Evolutionary conservation across 768 basidiomycete species (phyloP), one percentile per base, ranked within the genome.

Genomic region (Plicaturopsis crispa): DNA sequence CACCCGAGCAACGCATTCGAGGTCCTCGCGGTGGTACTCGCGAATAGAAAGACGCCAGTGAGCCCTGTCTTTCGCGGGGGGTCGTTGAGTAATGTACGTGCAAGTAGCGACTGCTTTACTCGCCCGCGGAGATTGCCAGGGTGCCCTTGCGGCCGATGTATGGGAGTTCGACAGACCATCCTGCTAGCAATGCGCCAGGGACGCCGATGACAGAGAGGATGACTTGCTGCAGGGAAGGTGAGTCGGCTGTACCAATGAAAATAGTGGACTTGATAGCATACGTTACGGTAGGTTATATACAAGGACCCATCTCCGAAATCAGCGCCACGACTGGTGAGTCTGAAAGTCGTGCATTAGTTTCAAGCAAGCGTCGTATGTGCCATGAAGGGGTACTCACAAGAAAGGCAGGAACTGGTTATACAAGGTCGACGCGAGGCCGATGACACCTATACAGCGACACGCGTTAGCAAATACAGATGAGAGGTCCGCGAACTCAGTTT

Each of bases 371-470:
- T n/a, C n/a, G n/a, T n/a, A n/a, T n/a, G n/a, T n/a, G n/a, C n/a
- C n/a, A n/a, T n/a, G n/a, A n/a, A n/a, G 11, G 7, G 31, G 10
- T 24, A 51, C 70, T 43, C 34, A 75, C 75, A 66, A 75, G 48
- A 66, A 77, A 3, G 70, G 68, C 14, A 78, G 62, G 47, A 73
- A 72, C 37, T 61, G 64, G 52, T 75, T 70, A 47, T 75, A 79
- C 63, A 87, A 56, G 12, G 84, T 82, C 46, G 80, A 85, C 2
- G 84, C 84, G 11, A 87, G 67, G 5, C 84, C 85, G 42, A 88
- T 87, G 31, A 87, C 63, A 2, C 75, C 83, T 84, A 45, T 44
- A n/a, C n/a, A n/a, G n/a, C n/a, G 7, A 47, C 31, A 28, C 49
- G 48, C 34, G 42, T 26, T 11, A 20, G 21, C 11, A 1, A 17